Evolutionary conservation across 192 early-diverging fungal species (phyloP).

Genomic region (Backusella tarrabulga): DNA sequence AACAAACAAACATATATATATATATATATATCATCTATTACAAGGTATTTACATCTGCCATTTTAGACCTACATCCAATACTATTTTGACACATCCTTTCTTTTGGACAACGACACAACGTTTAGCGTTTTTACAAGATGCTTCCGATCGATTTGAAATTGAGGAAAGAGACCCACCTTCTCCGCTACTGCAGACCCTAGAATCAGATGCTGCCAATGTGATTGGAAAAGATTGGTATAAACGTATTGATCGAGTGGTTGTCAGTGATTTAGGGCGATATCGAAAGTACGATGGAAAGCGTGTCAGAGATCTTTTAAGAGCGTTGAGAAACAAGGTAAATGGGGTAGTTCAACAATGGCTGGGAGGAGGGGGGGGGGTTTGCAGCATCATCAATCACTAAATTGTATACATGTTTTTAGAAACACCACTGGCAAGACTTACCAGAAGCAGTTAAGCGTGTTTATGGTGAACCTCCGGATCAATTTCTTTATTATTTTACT

Average conservation of each 20-base stretch:
- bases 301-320: slow-evolving; percentile 86
- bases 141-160: slow-evolving; percentile 91
- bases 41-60: background rate
- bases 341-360: background rate
- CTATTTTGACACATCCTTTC: slow-evolving; percentile 87
- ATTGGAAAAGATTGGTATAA: slow-evolving; percentile 77
- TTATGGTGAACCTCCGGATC: slow-evolving; percentile 83
- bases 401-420: slow-evolving; percentile 44
- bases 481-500: slow-evolving; percentile 88
- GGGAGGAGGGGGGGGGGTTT: no score
- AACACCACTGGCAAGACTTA: slow-evolving; percentile 97
- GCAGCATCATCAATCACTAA: background rate
- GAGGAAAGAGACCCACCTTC: slow-evolving; percentile 77
- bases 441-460: slow-evolving; percentile 69
- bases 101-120: slow-evolving; percentile 90
- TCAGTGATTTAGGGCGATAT: slow-evolving; percentile 86
- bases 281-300: slow-evolving; percentile 87
- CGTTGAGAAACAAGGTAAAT: slow-evolving; percentile 88
- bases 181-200: slow-evolving; percentile 62
- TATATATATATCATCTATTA: background rate
- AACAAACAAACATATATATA: no score
- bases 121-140: slow-evolving; percentile 89
- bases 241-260: slow-evolving; percentile 66
- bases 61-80: slow-evolving; percentile 70
- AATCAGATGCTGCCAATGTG: slow-evolving; percentile 56